Evolutionary conservation across 768 basidiomycete genomes (phyloP), one percentile per base, ranked within the genome.

Genomic region (Hortiboletus campestris): DNA sequence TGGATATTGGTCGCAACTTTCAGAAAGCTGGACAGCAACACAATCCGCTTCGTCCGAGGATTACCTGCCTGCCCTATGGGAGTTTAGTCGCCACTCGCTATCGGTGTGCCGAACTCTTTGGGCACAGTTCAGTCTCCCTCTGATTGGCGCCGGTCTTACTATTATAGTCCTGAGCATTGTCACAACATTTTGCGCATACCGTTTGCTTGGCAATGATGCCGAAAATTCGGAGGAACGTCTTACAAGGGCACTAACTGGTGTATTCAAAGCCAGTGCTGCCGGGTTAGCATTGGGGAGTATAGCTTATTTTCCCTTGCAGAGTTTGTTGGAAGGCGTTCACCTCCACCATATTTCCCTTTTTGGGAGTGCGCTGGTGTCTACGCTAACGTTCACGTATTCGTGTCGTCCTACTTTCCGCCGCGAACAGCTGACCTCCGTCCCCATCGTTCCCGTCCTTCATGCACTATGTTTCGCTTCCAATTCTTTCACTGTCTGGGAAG

Each of bases 401-500:
- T 77, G 77, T 25, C 71, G 72, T 22, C 75, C 76, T 10, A 64
- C 66, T 6, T 53, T 78, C 39, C 63, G 61, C 12, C 46, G 61
- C 34, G 61, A 72, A 38, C 38, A 68, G 19, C n/a, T 68, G 25
- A 64, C 66, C 22, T 47, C 74, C 19, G 56, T 72, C 2, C 76
- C 79, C 2, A 58, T 89, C 38, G 72, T 84, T 34, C 78, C 88
- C 51, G 53, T 84, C 53, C 75, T 93, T 3, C 94, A 98, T 63
- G 72, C 86, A 2, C 51, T 88, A 4, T 76, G 87, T 8, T 96
- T 96, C 72, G 81, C 88, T 16, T 96, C 94, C 25, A 98, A 98
- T 75, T 97, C 94, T 0, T 96, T 92, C 76, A 92, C 91, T n/a
- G 83, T 98, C 70, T 98, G 94, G 94, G 97, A 99, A 80, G 95